Base-by-base conservation (phyloP, 495 filamentous ascomycete genomes). In the Penicillium waksmanii region DNA sequence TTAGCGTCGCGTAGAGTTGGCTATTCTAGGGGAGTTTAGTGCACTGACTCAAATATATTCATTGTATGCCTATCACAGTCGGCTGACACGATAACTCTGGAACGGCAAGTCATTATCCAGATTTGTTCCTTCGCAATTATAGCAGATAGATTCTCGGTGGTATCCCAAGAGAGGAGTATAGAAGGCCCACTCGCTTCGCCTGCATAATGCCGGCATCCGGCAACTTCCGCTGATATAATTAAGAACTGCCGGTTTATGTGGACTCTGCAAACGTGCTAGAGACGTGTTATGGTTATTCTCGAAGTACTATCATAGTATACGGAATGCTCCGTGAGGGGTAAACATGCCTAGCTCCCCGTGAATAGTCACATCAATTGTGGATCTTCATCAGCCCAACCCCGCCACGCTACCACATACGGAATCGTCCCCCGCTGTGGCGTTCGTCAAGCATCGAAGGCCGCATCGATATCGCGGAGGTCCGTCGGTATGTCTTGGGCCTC, bases 361-460 rank as follows among this genome's bases (percentile, higher is more conserved):
- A 48, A 48, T 48, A 13, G 46, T 48, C 46, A 10, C 46, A 48
- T 48, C 21, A 21, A 27, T 25, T 25, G 46, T 48, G 46, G 46
- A 48, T 8, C 18, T 25, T 27, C 5, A 5, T 48, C 21, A 48
- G 9, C 15, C 10, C 10, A 48, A 12, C 19, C 19, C 46, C 11
- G 19, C 21, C 46, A 27, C 46, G 21, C 21, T 31, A 48, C n/a
- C 46, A 13, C 15, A 48, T 48, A 11, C 2, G 46, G 46, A 19
- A 48, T 48, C 21, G 18, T 48, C 46, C 46, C 46, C 46, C 46
- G 46, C 46, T 5, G 19, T 27, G 46, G 46, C 46, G 46, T 48
- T n/a, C 21, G 0, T 25, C 46, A 23, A 48, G 46, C 46, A 48
- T 27, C 46, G 21, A 48, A 25, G 21, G 12, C 17, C n/a, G 3